Conservation (phyloP, 176 grass and related monocot genomes). For the Cymbopogon citratus region DNA sequence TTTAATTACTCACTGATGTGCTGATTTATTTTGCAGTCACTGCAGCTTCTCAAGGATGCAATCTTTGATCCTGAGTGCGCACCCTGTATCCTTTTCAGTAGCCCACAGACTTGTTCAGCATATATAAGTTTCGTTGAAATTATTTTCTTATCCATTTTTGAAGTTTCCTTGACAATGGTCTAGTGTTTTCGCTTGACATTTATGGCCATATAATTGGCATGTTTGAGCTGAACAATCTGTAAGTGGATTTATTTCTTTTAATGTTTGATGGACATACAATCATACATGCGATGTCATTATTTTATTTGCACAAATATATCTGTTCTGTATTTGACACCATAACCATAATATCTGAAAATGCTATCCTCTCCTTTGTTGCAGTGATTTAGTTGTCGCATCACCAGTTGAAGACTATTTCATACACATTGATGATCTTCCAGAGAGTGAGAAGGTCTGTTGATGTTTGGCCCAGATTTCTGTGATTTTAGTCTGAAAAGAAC, state of each 20-base stretch:
- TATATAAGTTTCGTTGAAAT: not conserved
- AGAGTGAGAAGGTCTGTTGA: slow-evolving; percentile 65
- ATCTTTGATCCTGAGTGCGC: slow-evolving; percentile 82
- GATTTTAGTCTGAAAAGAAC: not conserved
- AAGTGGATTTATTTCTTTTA: slow-evolving; percentile 42
- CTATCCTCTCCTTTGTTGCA: slow-evolving; percentile 30
- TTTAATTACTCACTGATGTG: not conserved
- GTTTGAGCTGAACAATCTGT: slow-evolving; percentile 99
- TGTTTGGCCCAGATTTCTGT: not conserved
- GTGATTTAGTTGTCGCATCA: slow-evolving; percentile 89
- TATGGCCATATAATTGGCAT: slow-evolving; percentile 96
- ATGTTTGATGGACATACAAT: not conserved
- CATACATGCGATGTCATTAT: not conserved
- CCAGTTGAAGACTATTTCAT: slow-evolving; percentile 96
- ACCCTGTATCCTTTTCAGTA: slow-evolving; percentile 73
- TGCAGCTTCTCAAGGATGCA: slow-evolving; percentile 83
- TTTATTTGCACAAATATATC: slow-evolving; percentile 20
- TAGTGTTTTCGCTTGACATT: slow-evolving; percentile 92
- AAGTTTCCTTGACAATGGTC: slow-evolving; percentile 49
- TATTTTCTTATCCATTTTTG: slow-evolving; percentile 12
- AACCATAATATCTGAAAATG: slow-evolving; percentile 1
- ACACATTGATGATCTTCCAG: slow-evolving; percentile 86
- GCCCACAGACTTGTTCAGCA: not conserved
- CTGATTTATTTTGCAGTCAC: slow-evolving; percentile 60
- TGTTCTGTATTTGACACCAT: slow-evolving; percentile 1